Percentiles rank a stretch among this genome's conserved stretches.
These are phyloP conservation scores for Paramecium biaurelia DNA, from an alignment of 73 alveolate species.

Conservation along the genomic window DNA sequence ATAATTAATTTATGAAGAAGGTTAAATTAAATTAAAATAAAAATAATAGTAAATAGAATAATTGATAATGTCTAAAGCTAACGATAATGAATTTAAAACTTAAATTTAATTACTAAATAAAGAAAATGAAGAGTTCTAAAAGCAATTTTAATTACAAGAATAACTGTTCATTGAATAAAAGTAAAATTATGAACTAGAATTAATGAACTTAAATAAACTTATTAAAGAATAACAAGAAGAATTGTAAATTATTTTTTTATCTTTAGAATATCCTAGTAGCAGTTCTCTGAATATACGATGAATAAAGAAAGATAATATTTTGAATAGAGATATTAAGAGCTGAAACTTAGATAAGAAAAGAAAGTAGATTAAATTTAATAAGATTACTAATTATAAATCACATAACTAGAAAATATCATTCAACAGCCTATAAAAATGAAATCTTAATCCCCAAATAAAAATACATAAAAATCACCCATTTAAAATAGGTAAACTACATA, in stretches of 20 bases:
- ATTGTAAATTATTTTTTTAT: neutral
- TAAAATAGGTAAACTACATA: neutral
- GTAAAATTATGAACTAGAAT: neutral
- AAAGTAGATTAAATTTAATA: neutral
- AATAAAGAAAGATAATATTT: constrained; percentile 35
- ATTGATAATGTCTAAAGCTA: neutral
- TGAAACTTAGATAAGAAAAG: neutral
- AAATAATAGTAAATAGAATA: constrained; percentile 32
- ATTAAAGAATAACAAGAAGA: constrained; percentile 49
- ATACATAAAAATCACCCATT: neutral
- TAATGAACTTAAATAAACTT: neutral
- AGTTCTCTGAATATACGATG: constrained; percentile 41
- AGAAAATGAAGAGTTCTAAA: constrained; percentile 15
- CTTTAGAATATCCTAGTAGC: neutral
- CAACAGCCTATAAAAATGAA: neutral
- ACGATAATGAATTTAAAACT: constrained; percentile 14
- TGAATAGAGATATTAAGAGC: neutral
- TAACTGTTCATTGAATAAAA: neutral
- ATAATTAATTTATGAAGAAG: constrained; percentile 42
- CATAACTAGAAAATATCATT: constrained; percentile 4
- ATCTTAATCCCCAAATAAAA: neutral
- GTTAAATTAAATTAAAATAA: constrained; percentile 27
- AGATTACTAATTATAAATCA: constrained; percentile 18
- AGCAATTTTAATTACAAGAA: neutral
- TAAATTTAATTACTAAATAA: neutral